Base-by-base conservation (phyloP, 2,329 filamentous ascomycete species). In the Penicillium sp. region DNA sequence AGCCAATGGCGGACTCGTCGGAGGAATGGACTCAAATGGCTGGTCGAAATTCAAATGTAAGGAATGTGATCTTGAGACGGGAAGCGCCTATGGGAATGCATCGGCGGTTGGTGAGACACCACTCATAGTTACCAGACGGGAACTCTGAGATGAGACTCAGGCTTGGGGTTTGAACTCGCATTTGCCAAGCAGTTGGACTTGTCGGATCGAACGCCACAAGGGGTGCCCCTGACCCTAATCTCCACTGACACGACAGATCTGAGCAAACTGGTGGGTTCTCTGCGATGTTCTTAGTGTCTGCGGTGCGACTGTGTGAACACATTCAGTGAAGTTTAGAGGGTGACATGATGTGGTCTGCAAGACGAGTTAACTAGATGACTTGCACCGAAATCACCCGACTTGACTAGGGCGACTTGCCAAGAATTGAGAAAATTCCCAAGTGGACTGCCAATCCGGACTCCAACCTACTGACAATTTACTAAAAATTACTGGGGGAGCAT, bases 11-110 rank as follows among this genome's bases (percentile, higher is more conserved):
- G 34, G n/a, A 50, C 36, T n/a, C 24, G 14, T 48, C 46, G 47
- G 32, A 44, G 24, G 40, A 27, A 50, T 27, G 27, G 32, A 18
- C 14, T 45, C 29, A 40, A 50, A 54, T 44, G 16, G 9, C 46
- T 50, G 18, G 52, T 2, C 40, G 11, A 18, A 11, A 44, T 50
- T 34, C 1, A 50, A 54, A 54, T 54, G 27, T 2, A 32, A 53
- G 51, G 46, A 50, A 49, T 54, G 46, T 49, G 24, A 4, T n/a
- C 11, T 18, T 43, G 3, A 34, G 16, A n/a, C 32, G 39, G 2
- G 14, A 27, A 36, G 46, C 46, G 31, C 43, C 22, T 31, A 24
- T 22, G 16, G 29, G 32, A 47, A 51, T 39, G 14, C 45, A 32
- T 18, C n/a, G 29, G 47, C 42, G 47, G 34, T 36, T 29, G 7